Evolutionary conservation across 2,329 filamentous ascomycete genomes (phyloP).

Genomic region (Plectosphaerella plurivora): DNA sequence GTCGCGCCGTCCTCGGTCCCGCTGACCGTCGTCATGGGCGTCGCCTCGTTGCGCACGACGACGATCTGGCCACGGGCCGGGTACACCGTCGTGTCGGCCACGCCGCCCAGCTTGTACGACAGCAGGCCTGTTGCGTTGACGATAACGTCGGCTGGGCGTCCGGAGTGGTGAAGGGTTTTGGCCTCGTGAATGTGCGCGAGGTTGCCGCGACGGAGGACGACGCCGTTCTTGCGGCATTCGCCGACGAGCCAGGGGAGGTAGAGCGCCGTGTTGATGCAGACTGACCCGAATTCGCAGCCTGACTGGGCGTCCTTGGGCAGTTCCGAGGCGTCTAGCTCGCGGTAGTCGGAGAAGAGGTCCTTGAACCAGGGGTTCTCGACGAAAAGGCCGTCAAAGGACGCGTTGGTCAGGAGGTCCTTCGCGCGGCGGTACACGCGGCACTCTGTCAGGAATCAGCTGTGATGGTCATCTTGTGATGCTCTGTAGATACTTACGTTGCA

Average conservation of each 20-base stretch:
- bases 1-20: slow-evolving; percentile 69
- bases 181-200: slow-evolving; percentile 59
- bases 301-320: slow-evolving; percentile 55
- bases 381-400: slow-evolving; percentile 64
- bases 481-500: slow-evolving; percentile 54
- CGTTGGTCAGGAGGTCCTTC: slow-evolving; percentile 58
- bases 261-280: slow-evolving; percentile 70
- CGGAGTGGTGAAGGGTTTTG: slow-evolving; percentile 51
- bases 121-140: slow-evolving; percentile 69
- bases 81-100: slow-evolving; percentile 58
- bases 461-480: slow-evolving; percentile 25
- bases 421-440: slow-evolving; percentile 41
- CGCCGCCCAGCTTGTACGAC: slow-evolving; percentile 62
- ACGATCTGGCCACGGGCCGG: slow-evolving; percentile 71
- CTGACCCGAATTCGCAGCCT: slow-evolving; percentile 58
- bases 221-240: slow-evolving; percentile 60
- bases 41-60: slow-evolving; percentile 73
- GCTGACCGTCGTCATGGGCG: slow-evolving; percentile 64
- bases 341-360: slow-evolving; percentile 66
- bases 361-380: slow-evolving; percentile 70
- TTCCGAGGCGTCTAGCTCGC: slow-evolving; percentile 51
- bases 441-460: slow-evolving; percentile 22
- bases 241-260: slow-evolving; percentile 68
- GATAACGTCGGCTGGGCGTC: slow-evolving; percentile 54
- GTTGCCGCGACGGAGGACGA: slow-evolving; percentile 45